A percentile compares a stretch with the other conserved stretches of the same genome.
Evolutionary conservation across 2,329 filamentous ascomycete genomes (phyloP).

Genomic region (Botrytis squamosa): DNA sequence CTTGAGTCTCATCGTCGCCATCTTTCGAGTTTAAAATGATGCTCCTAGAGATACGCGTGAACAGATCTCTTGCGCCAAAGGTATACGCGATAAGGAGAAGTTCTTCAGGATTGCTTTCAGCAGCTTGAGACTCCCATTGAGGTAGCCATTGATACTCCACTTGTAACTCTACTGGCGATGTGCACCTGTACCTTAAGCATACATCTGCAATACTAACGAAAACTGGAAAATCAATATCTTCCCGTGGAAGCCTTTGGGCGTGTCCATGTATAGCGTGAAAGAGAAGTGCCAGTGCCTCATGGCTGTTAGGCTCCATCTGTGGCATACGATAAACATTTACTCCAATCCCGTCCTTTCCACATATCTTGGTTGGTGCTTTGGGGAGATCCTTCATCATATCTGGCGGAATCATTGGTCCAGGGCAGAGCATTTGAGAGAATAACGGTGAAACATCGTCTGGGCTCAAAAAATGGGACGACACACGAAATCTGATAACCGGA

Average conservation of each 20-base stretch:
- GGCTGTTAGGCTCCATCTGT: conserved; percentile 47
- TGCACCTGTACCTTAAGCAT: conserved; percentile 52
- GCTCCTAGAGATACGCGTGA: conserved; percentile 50
- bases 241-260: conserved; percentile 44
- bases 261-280: conserved; percentile 54
- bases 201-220: conserved; percentile 54
- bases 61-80: conserved; percentile 51
- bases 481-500: conserved; percentile 50
- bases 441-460: conserved; percentile 52
- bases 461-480: conserved; percentile 48
- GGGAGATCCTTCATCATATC: conserved; percentile 31
- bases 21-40: conserved; percentile 48
- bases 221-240: conserved; percentile 47
- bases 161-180: conserved; percentile 49
- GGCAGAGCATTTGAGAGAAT: conserved; percentile 49
- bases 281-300: conserved; percentile 46
- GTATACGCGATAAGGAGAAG: conserved; percentile 53
- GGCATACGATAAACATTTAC: conserved; percentile 53
- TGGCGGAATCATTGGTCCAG: conserved; percentile 25
- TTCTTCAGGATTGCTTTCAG: conserved; percentile 50
- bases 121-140: conserved; percentile 49
- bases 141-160: conserved; percentile 54
- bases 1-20: conserved; percentile 44
- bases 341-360: conserved; percentile 46
- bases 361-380: conserved; percentile 40